Base-by-base conservation (phyloP, 2,329 filamentous ascomycete species). In the Amesomyces nigricolor region DNA sequence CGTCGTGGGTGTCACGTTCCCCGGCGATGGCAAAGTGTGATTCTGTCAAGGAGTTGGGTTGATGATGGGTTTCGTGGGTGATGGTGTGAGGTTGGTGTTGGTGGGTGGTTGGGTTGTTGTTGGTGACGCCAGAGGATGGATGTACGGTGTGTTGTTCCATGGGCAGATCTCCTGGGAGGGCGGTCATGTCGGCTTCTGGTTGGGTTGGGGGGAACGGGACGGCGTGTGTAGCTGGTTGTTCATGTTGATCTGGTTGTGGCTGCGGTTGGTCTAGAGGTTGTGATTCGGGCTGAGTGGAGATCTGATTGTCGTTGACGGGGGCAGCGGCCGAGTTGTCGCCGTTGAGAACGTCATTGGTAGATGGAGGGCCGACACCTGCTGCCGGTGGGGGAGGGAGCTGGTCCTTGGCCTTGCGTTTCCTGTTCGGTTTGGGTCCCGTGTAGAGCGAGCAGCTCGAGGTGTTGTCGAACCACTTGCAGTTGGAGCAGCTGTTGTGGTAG, bases 401-500 rank as follows among this genome's bases (percentile, higher is more conserved):
- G 22, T 60, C 60, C 57, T 64, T 66, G 14, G 61, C 57, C 57
- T 65, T 66, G 14, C 64, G 57, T 45, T 66, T 66, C 45, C 64
- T 56, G 49, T 65, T 66, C 5, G 64, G 64, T 47, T 58, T 62
- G 3, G 64, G 63, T 6, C 64, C 64, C 11, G 58, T 66, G 44
- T 65, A 66, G 16, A 65, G 54, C 11, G 64, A 65, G 56, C 64
- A 66, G 3, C 45, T 46, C 1, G 60, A 60, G 0, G 64, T 65
- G 48, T 64, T 65, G 53, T 66, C 64, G 37, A 66, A 66, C 64
- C 64, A 66, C 58, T 66, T 66, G 59, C 64, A 66, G 53, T 66
- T 66, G 14, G 63, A 65, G 47, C 64, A 66, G 48, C 64, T 64
- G 48, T 64, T 61, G 40, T 65, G 63, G 35, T 61, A 66, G 5